These are phyloP conservation scores for Neocatenulostroma microsporum DNA, from an alignment of 2,329 filamentous ascomycete species.

Conservation along the genomic window DNA sequence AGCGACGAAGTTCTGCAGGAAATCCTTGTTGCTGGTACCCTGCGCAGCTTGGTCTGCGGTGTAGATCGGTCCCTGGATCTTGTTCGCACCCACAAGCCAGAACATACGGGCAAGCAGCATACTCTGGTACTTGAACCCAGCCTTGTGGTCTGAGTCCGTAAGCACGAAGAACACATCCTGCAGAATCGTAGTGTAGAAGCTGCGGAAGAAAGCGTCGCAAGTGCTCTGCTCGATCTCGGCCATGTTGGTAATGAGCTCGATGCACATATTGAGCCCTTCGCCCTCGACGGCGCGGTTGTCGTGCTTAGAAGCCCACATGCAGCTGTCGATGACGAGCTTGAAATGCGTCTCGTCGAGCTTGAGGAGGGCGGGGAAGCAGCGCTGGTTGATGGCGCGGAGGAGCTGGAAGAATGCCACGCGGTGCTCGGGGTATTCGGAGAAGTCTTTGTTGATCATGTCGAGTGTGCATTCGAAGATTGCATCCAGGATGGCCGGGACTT, in stretches of 20 bases:
- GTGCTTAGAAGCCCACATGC: conserved; percentile 99
- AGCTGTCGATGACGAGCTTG: conserved; percentile 98
- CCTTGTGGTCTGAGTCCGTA: conserved; percentile 96
- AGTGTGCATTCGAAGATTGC: conserved; percentile 97
- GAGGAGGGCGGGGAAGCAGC: conserved; percentile 90
- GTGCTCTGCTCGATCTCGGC: conserved; percentile 71
- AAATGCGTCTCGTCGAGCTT: conserved; percentile 94
- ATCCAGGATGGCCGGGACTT: conserved; percentile 95
- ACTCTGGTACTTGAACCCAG: conserved; percentile 96
- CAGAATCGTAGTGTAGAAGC: conserved; percentile 90
- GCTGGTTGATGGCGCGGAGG: conserved; percentile 87
- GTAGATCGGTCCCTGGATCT: conserved; percentile 91
- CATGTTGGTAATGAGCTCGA: conserved; percentile 96
- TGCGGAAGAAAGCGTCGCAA: conserved; percentile 93
- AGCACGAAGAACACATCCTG: conserved; percentile 98
- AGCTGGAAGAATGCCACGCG: conserved; percentile 99
- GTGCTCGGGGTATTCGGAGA: conserved; percentile 97
- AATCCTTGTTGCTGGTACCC: conserved; percentile 84
- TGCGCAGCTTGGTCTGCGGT: conserved; percentile 69
- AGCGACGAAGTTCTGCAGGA: conserved; percentile 79
- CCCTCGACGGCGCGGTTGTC: conserved; percentile 97
- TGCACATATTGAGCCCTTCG: conserved; percentile 94
- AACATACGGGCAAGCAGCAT: conserved; percentile 92
- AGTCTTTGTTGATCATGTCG: conserved; percentile 99
- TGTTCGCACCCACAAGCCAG: conserved; percentile 82